Conservation (phyloP, 768 basidiomycete species). For the Lactifluus hygrophoroides region DNA sequence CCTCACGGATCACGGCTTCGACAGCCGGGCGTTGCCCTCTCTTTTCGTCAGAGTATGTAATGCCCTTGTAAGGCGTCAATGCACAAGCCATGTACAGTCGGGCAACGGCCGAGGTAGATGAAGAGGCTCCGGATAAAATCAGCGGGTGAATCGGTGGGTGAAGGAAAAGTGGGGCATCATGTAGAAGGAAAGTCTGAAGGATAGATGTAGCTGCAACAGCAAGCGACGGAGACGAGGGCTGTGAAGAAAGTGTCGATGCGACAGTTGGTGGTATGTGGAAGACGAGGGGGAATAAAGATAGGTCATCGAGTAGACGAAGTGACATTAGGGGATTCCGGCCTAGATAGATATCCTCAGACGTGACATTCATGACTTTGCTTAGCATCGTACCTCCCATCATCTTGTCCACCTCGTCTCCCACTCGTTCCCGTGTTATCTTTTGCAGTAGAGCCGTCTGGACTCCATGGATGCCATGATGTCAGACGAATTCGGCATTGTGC, state of each 20-base stretch:
- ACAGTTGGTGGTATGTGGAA: constrained; percentile 49
- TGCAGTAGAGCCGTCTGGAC: constrained; percentile 51
- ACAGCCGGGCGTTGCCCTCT: constrained; percentile 49
- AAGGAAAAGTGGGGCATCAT: constrained; percentile 22
- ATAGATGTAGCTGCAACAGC: constrained; percentile 52
- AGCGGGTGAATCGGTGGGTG: constrained; percentile 43
- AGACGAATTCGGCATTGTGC: neutral
- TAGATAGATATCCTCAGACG: constrained; percentile 25
- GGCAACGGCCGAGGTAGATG: constrained; percentile 36
- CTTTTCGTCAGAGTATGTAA: constrained; percentile 57
- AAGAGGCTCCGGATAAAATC: constrained; percentile 28
- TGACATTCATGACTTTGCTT: neutral
- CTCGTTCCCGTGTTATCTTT: constrained; percentile 86
- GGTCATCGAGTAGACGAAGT: constrained; percentile 62
- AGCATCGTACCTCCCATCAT: constrained; percentile 70
- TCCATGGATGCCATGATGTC: neutral
- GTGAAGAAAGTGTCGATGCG: constrained; percentile 36
- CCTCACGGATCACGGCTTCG: constrained; percentile 70
- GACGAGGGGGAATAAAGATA: constrained; percentile 61
- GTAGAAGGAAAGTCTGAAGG: constrained; percentile 42
- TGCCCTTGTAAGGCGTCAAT: constrained; percentile 58
- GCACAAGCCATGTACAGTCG: constrained; percentile 75
- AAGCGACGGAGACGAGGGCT: constrained; percentile 30
- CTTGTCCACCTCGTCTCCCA: constrained; percentile 88
- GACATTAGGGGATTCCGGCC: constrained; percentile 69